Base-by-base conservation (phyloP, 352 stramenopile species). In the Blastocystis hominis region DNA sequence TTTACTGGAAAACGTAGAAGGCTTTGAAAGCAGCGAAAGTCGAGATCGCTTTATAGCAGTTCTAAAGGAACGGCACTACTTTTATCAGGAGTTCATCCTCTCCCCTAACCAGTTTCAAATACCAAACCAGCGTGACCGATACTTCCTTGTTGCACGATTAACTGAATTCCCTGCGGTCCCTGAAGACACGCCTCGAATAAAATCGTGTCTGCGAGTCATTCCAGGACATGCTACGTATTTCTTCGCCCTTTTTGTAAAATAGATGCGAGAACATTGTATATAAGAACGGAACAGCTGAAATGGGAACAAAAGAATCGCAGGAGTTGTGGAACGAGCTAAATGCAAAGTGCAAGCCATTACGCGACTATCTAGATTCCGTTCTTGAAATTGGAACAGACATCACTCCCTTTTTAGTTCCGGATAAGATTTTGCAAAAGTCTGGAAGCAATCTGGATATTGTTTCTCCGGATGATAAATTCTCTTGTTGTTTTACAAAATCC, bases 231-330 rank as follows among this genome's bases (percentile, higher is more conserved):
- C 68, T n/a, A 66, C 68, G 24, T 72, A 72, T 7, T 64, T 66
- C 6, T 66, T 5, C 1, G 6, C 62, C 9, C 34, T 6, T 59
- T 34, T 66, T 79, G 24, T 24, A 1, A 7, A 24, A n/a, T 66
- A 79, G 69, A 24, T 87, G 77, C 42, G 7, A 15, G 42, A 68
- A 64, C 42, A 87, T 87, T 38, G 38, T 36, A 0, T 87, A 87
- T 42, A 87, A 78, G 36, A 87, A 75, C 46, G 77, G 77, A 42
- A 75, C 77, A 24, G 77, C 77, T 7, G 77, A 87, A 64, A 87
- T 87, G 77, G 77, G 77, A 44, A 87, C 77, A 20, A 87, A 87
- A n/a, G 77, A 87, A 53, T 87, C 77, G 38, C 62, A 87, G 24
- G 77, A 87, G 9, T 42, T 87, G 6, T 87, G 77, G 77, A 87